A percentile compares a stretch with the other conserved stretches of the same genome.
These are phyloP conservation scores for Fusarium sambucinum DNA, from an alignment of 2,329 filamentous ascomycete genomes.

Conservation along the genomic window DNA sequence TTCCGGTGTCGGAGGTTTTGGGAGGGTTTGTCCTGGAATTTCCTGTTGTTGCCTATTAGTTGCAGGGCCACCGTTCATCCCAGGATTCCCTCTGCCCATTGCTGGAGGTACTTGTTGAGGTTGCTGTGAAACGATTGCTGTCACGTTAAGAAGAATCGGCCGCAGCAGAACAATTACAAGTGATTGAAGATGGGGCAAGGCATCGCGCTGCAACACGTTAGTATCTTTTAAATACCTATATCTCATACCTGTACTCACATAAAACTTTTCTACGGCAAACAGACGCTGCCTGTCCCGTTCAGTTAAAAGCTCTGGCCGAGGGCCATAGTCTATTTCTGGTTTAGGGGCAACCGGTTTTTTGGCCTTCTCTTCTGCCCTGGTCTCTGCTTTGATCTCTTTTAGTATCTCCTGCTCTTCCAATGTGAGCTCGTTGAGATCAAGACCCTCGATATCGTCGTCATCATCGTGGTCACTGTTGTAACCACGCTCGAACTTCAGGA, in stretches of 20 bases:
- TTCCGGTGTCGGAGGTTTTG: slow-evolving; percentile 58
- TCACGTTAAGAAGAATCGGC: slow-evolving; percentile 87
- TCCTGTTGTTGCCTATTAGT: slow-evolving; percentile 49
- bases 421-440: slow-evolving; percentile 61
- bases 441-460: slow-evolving; percentile 60
- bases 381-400: slow-evolving; percentile 57
- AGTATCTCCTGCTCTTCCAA: slow-evolving; percentile 56
- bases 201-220: slow-evolving; percentile 67
- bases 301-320: slow-evolving; percentile 60
- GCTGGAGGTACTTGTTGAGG: slow-evolving; percentile 60
- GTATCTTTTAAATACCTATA: background rate
- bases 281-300: slow-evolving; percentile 73
- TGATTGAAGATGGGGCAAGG: slow-evolving; percentile 89
- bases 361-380: slow-evolving; percentile 46
- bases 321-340: slow-evolving; percentile 59
- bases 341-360: slow-evolving; percentile 36
- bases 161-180: slow-evolving; percentile 93
- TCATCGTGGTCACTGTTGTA: slow-evolving; percentile 73
- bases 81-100: slow-evolving; percentile 55
- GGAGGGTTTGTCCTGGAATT: slow-evolving; percentile 50
- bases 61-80: slow-evolving; percentile 56
- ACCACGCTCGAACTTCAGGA: slow-evolving; percentile 91
- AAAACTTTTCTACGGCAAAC: slow-evolving; percentile 82
- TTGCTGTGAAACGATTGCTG: slow-evolving; percentile 78
- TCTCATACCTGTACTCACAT: slow-evolving; percentile 70